Base-by-base conservation (phyloP, 2,329 filamentous ascomycete genomes). In the Chaetomium strumarium region DNA sequence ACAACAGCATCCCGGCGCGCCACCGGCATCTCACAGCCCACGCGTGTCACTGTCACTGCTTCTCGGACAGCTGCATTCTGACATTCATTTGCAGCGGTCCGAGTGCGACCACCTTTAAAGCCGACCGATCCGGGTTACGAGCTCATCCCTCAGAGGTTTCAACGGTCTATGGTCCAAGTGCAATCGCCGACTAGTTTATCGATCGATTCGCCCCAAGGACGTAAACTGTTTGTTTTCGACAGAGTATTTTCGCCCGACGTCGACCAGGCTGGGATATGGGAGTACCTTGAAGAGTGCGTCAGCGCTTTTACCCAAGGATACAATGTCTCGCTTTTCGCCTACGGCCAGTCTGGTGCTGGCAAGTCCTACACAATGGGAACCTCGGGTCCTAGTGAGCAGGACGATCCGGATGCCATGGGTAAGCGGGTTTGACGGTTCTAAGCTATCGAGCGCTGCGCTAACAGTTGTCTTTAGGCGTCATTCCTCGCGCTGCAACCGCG, bases 331-430 rank as follows among this genome's bases (percentile, higher is more conserved):
- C 83, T 99, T 46, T 75, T 99, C 63, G 93, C 93, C 44, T 99
- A 99, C 65, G 93, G 93, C 60, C 93, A 99, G 74, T 99, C 93
- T 29, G 93, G 93, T 52, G 90, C 93, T 11, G 93, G 93, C 62
- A 99, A 99, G 73, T 97, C 92, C 2, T 97, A 95, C 67, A 99
- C 93, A 0, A 99, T 99, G 93, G 93, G 93, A 52, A 99, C 93
- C 0, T 90, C 92, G 0, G 90, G 90, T 5, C 89, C 91, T 2
- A 70, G 70, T 19, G 91, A 96, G 64, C 86, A 95, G 64, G 77
- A 75, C 24, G 78, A 92, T 62, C 60, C 76, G 30, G 79, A 85
- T 8, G 70, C 82, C 30, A 93, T 92, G 87, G 90, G 90, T 93
- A 78, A 70, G 86, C 72, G 44, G 31, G 49, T 44, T 11, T 42